Percentiles rank a stretch among this genome's conserved stretches.
Conservation (phyloP, 352 stramenopile genomes). For the Phytopythium delawarense region DNA sequence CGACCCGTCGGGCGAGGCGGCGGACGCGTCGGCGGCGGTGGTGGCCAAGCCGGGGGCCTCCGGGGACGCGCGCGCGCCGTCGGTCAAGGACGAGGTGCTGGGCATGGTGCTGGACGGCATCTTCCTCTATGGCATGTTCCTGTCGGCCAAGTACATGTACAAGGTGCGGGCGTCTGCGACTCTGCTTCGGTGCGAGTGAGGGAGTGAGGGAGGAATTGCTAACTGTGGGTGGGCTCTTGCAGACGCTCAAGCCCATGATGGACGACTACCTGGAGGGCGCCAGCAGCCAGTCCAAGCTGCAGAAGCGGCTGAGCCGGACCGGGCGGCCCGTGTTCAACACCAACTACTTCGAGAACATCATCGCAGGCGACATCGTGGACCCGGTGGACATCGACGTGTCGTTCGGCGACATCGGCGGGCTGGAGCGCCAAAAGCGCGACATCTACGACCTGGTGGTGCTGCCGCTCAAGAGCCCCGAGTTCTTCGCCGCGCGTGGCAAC, state of each 20-base stretch:
- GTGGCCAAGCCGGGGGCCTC: background rate
- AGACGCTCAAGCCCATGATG: conserved; percentile 81
- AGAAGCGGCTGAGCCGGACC: conserved; percentile 63
- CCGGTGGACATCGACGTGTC: conserved; percentile 87
- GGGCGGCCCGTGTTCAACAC: conserved; percentile 67
- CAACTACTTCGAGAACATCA: conserved; percentile 88
- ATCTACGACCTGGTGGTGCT: conserved; percentile 96
- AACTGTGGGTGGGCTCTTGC: background rate
- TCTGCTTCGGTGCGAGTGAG: background rate
- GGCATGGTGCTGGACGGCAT: conserved; percentile 73
- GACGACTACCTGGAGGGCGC: conserved; percentile 70
- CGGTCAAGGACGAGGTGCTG: conserved; percentile 55
- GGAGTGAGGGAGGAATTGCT: background rate
- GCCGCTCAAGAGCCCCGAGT: conserved; percentile 87
- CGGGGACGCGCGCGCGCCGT: conserved; percentile 15
- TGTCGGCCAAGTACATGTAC: conserved; percentile 81
- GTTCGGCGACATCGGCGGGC: conserved; percentile 95
- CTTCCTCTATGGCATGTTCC: conserved; percentile 81
- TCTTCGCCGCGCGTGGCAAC: conserved; percentile 87
- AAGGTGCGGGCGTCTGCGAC: conserved; percentile 48
- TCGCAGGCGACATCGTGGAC: conserved; percentile 94
- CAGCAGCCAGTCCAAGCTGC: conserved; percentile 61
- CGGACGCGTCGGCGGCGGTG: conserved; percentile 8
- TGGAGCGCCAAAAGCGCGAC: conserved; percentile 95
- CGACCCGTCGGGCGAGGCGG: conserved; percentile 10